Evolutionary conservation across 495 filamentous ascomycete genomes (phyloP), one percentile per base, ranked within the genome.

Genomic region (Cercophora samala): DNA sequence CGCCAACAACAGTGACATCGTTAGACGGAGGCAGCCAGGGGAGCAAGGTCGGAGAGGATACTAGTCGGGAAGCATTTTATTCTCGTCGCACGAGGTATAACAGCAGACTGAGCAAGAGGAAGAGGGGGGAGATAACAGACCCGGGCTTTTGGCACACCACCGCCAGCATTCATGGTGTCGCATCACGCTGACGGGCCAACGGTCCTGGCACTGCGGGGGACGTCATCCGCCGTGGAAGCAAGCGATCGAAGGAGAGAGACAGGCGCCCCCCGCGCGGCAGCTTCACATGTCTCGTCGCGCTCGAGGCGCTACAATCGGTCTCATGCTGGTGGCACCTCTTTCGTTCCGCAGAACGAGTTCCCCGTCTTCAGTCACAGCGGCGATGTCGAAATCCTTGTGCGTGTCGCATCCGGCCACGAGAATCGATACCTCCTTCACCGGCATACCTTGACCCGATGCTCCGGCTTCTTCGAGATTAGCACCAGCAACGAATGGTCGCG

Each of bases 381-480:
- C 73, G 93, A 97, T 76, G 91, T 96, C 70, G 93, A 97, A 80
- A 91, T 97, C 67, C 73, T 94, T 52, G 88, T 97, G 66, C 82
- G 84, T 66, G 77, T 76, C 53, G 87, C 84, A 22, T 88, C 86
- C 60, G 83, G 87, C 51, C 88, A 90, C 68, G 91, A 93, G 77
- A 89, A 88, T 74, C 86, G 91, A 24, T 97, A 96, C 74, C 84
- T 96, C 52, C 85, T 97, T 21, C 93, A 97, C 77, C 85, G 88
- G 53, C 80, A 96, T 70, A 96, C 93, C 25, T 78, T 97, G 69
- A 86, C 90, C 46, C 90, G 95, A 79, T 94, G 91, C 72, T 96
- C 93, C 15, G 93, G 92, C 1, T 97, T 96, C 79, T 97, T 97
- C 78, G 91, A 96, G 78, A 91, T 92, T 37, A 91, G 91, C 72